Evolutionary conservation across 2,329 filamentous ascomycete genomes (phyloP).

Genomic region (Aspergillus sp.): DNA sequence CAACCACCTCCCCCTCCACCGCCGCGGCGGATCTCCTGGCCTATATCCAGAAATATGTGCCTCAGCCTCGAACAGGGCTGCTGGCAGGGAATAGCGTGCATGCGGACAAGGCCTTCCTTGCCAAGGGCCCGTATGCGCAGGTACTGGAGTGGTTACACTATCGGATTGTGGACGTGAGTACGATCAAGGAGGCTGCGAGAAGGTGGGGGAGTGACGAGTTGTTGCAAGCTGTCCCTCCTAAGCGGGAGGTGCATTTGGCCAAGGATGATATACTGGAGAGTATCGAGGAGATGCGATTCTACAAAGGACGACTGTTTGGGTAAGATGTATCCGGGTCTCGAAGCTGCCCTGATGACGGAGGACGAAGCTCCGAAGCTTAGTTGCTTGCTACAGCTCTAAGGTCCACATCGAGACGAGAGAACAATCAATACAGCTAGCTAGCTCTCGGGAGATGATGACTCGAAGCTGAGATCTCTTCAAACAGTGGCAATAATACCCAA

Average conservation of each 20-base stretch:
- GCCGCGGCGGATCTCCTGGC: constrained; percentile 69
- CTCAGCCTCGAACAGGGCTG: constrained; percentile 61
- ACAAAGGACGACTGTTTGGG: constrained; percentile 65
- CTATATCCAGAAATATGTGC: constrained; percentile 72
- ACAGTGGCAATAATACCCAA: no score
- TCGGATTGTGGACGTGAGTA: constrained; percentile 85
- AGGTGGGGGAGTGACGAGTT: constrained; percentile 69
- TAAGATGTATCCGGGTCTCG: background rate
- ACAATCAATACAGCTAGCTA: no score
- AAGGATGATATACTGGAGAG: constrained; percentile 90
- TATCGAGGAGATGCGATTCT: constrained; percentile 85
- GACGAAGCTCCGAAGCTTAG: no score
- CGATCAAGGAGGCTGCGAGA: constrained; percentile 82
- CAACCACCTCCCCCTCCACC: constrained; percentile 64
- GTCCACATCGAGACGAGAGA: no score
- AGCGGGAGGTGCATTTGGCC: constrained; percentile 75
- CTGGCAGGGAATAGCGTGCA: constrained; percentile 93
- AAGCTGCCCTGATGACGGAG: no score
- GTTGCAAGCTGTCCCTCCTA: constrained; percentile 60
- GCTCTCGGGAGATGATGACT: background rate
- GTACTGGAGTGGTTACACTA: constrained; percentile 80
- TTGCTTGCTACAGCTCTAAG: no score
- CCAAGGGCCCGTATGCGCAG: constrained; percentile 65
- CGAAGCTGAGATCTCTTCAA: no score
- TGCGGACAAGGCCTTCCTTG: constrained; percentile 78